Base-by-base conservation (phyloP, 2,329 filamentous ascomycete species). In the Aspergillus sp. region DNA sequence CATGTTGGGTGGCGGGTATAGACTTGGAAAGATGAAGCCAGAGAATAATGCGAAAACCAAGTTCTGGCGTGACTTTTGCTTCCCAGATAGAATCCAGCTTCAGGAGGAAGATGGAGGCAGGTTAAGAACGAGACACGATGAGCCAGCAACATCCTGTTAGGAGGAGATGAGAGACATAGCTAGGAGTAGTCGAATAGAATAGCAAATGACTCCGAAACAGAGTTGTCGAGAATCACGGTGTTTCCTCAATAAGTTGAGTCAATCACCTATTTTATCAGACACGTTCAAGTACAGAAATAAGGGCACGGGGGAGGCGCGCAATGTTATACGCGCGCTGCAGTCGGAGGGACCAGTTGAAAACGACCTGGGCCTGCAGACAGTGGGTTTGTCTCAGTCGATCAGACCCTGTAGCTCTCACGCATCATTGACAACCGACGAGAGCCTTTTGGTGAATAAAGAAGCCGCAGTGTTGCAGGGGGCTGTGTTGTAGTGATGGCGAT, bases 401-500 rank as follows among this genome's bases (percentile, higher is more conserved):
- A 12, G 24, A 49, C 12, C 31, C 31, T 27, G 15, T 15, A 35
- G 33, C 33, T 63, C 63, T 64, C 62, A 5, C 15, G 1, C 35
- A 37, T 37, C 12, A 37, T n/a, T 6, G 35, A 14, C 35, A 6
- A 12, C 23, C 7, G 23, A 24, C 5, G 23, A 31, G 27, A 37
- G 14, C 15, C 17, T 23, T 21, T 27, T 24, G 15, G 35, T 60
- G 52, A 59, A 60, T 55, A 50, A 43, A 52, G 27, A 43, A 41
- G 43, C 21, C 9, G 15, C 35, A 57, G 51, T 37, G 43, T 55
- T 50, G 33, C 31, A 41, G 33, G 12, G 46, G 41, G 43, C 24
- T 12, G 14, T 35, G 40, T 48, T 12, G 31, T 46, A 37, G 33
- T 44, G 21, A 33, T 62, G 63, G 57, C 41, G 61, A 66, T 65